Evolutionary conservation across 2,329 filamentous ascomycete genomes (phyloP).

Genomic region (Colletotrichum sansevieriae): DNA sequence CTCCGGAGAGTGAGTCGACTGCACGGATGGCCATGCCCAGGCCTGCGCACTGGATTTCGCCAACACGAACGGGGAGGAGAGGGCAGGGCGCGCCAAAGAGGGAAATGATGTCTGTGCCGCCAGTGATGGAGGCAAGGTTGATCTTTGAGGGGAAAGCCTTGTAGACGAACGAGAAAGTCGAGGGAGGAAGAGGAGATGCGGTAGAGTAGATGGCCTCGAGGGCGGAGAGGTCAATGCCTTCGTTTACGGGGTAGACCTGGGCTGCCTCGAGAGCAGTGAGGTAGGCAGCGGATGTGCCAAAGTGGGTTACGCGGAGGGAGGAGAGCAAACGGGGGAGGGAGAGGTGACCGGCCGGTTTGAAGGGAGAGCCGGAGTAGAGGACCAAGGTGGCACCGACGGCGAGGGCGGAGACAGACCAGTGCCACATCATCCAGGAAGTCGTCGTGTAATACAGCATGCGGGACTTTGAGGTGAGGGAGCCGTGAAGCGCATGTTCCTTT

Average conservation of each 20-base stretch:
- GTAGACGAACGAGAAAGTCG: slow-evolving; percentile 93
- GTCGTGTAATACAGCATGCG: slow-evolving; percentile 94
- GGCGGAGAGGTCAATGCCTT: slow-evolving; percentile 69
- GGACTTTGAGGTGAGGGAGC: slow-evolving; percentile 79
- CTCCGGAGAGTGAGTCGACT: slow-evolving; percentile 69
- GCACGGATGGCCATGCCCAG: slow-evolving; percentile 82
- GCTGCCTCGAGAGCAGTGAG: slow-evolving; percentile 91
- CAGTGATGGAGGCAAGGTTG: slow-evolving; percentile 93
- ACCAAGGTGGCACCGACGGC: slow-evolving; percentile 86
- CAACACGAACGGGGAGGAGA: slow-evolving; percentile 77
- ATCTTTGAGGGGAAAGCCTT: slow-evolving; percentile 82
- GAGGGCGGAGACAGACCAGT: slow-evolving; percentile 91
- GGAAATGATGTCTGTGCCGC: slow-evolving; percentile 96
- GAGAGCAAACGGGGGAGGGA: slow-evolving; percentile 88
- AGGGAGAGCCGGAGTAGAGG: slow-evolving; percentile 93
- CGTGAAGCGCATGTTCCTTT: slow-evolving; percentile 93
- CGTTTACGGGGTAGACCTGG: slow-evolving; percentile 68
- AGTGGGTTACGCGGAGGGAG: slow-evolving; percentile 86
- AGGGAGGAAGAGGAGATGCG: slow-evolving; percentile 90
- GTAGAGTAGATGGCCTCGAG: slow-evolving; percentile 94
- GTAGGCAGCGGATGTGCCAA: slow-evolving; percentile 95
- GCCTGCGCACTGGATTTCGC: slow-evolving; percentile 83
- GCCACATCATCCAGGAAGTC: slow-evolving; percentile 99
- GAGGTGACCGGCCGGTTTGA: slow-evolving; percentile 81
- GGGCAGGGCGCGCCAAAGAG: slow-evolving; percentile 90